Evolutionary conservation across 1,284 basidiomycete species (phyloP), one percentile per base, ranked within the genome.

Genomic region (Taiwanofungus camphoratus): DNA sequence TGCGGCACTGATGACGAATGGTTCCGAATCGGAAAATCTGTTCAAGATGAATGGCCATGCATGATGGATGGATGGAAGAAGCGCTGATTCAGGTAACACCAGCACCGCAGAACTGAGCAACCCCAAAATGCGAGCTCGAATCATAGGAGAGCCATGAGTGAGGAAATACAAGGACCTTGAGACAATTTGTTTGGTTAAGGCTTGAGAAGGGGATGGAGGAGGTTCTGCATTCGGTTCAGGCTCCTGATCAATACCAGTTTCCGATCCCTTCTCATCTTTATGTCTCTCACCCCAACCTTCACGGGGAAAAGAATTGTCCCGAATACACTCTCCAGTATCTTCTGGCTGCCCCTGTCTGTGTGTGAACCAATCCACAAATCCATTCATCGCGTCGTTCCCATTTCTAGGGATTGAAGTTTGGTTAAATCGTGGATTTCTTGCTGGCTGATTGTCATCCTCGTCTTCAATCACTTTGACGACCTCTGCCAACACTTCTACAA

Each of bases 41-140:
- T 91, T 90, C 38, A 96, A 66, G 52, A 97, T 79, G 61, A 85
- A 87, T 13, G 89, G 87, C 93, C 93, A 97, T 1, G 87, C 84
- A 21, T 76, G 72, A 62, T 96, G 87, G 36, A 96, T 78, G 7
- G 86, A 74, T 0, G 91, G 87, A 33, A 96, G 73, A 13, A 95
- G 73, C 15, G 84, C 77, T 8, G 79, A 77, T 52, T 84, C 80
- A 0, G 84, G 77, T 16, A 96, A 71, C 7, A 92, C 80, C 1
- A 86, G 76, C 3, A 87, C 77, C 1, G 91, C 79, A 2, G 78
- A 75, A 8, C 76, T 68, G 22, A 96, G 70, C 11, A 97, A 73
- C 2, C 71, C 67, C 22, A 96, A 70, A 38, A 95, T 89, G 16
- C 82, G 79, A 1, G 87, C 79, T 5, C 92, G 86, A 44, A 96